Conservation (phyloP, 306 rosid genomes). For the Chamaecrista fasciculata region DNA sequence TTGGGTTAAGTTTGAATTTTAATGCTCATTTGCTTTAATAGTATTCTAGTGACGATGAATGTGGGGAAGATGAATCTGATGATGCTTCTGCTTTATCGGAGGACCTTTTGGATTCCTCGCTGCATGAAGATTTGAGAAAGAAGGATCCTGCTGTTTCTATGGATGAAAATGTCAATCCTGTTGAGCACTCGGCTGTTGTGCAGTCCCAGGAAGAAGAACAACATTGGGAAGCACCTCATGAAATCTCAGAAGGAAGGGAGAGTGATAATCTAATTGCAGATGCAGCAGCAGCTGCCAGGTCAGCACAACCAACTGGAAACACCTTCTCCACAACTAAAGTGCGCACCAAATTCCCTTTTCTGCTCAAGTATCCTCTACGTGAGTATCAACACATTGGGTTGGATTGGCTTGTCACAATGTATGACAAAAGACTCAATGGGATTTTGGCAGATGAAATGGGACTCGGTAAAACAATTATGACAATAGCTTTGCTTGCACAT, state of each 20-base stretch:
- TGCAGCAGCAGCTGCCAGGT: constrained; percentile 99
- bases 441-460: constrained; percentile 99
- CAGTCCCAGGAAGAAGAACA: constrained; percentile 52
- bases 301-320: constrained; percentile 99
- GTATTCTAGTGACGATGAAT: constrained; percentile 48
- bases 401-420: constrained; percentile 99
- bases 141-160: constrained; percentile 39
- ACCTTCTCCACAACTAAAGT: constrained; percentile 97
- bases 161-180: constrained; percentile 54
- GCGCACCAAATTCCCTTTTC: constrained; percentile 93
- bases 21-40: constrained; percentile 31
- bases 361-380: constrained; percentile 85
- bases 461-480: constrained; percentile 97
- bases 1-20: not conserved
- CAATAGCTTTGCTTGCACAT: constrained; percentile 94
- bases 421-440: constrained; percentile 93
- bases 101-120: constrained; percentile 49
- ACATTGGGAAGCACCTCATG: constrained; percentile 36
- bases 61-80: constrained; percentile 55
- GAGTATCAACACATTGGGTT: constrained; percentile 98
- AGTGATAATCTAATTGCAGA: constrained; percentile 82
- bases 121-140: constrained; percentile 43
- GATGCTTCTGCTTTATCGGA: constrained; percentile 69
- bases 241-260: constrained; percentile 56
- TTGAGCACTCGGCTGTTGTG: constrained; percentile 35